Evolutionary conservation across 2,329 filamentous ascomycete genomes (phyloP), one percentile per base, ranked within the genome.

Genomic region (Chalaropsis thielavioides): DNA sequence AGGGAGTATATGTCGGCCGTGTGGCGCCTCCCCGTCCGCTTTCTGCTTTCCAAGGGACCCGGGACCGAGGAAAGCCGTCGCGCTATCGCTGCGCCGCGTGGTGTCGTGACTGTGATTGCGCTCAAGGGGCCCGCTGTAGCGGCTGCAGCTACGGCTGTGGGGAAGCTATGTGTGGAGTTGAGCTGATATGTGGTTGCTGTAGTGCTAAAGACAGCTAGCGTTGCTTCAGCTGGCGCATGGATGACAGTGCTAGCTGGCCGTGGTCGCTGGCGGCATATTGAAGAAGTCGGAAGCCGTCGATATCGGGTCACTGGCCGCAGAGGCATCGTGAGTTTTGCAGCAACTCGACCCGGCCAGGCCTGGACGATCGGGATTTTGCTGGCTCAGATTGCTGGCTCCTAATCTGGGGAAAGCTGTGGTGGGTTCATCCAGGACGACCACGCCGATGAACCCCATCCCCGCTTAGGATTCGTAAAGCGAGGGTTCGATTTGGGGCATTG

Each of bases 21-120:
- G 62, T 77, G 78, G 64, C 82, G 77, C 70, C 77, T 82, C 43
- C 80, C 80, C 22, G 79, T 69, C 6, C 81, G 77, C 38, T 79
- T 80, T 38, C 80, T 77, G 70, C 76, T 78, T 72, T 84, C 82
- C 68, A 84, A 74, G 0, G 81, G 81, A 0, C 81, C 82, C 0
- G 79, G 78, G 6, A 78, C 74, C 31, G 77, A 80, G 69, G 74
- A 76, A 13, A 77, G 68, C 38, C 67, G 69, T 60, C 76, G 72
- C 27, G 40, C 31, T 8, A 22, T 13, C 24, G n/a, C 15, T 4
- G 17, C 10, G 17, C 27, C 27, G 54, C 17, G 7, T 10, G 17
- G 54, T 38, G 27, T 38, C 10, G 31, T 35, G 31, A n/a, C 7
- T 35, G 54, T 5, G 19, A 35, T n/a, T 13, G 17, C n/a, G 35